phyloP scores from a whole-genome alignment of 2,329 filamentous ascomycete species.

The Colletotrichum echinochloae region DNA sequence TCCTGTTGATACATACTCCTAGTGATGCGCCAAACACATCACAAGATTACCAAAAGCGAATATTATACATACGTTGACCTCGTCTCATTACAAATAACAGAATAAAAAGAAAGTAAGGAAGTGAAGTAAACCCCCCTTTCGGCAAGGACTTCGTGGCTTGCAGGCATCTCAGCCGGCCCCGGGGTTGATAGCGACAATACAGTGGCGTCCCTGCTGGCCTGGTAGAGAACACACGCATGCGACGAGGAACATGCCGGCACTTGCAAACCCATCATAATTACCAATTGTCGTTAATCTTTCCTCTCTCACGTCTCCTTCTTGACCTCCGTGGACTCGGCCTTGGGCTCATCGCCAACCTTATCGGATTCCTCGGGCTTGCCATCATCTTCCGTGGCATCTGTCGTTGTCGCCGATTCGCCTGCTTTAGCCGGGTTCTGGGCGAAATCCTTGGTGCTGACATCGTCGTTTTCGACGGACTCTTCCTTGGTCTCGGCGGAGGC shows the following conservation, averaged over 20 bases:
- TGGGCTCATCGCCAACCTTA: conserved; percentile 42
- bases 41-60: background rate
- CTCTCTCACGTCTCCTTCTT: conserved; percentile 23
- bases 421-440: conserved; percentile 45
- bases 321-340: conserved; percentile 15
- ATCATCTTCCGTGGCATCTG: conserved; percentile 40
- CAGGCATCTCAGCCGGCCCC: background rate
- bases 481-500: conserved; percentile 44
- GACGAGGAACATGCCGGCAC: background rate
- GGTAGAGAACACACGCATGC: background rate
- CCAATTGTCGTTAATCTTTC: conserved; percentile 7
- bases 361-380: conserved; percentile 42
- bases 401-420: conserved; percentile 40
- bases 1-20: conserved; percentile 29
- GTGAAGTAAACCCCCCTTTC: background rate
- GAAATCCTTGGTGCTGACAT: conserved; percentile 41
- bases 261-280: conserved; percentile 7
- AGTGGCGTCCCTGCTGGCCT: background rate
- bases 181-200: background rate
- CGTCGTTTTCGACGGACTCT: conserved; percentile 14
- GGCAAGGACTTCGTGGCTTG: background rate
- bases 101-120: background rate
- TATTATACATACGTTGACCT: conserved; percentile 36
- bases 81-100: conserved; percentile 27
- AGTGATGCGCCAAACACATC: conserved; percentile 23